Evolutionary conservation across 768 basidiomycete genomes (phyloP), one percentile per base, ranked within the genome.

Genomic region (Cyathus striatus): DNA sequence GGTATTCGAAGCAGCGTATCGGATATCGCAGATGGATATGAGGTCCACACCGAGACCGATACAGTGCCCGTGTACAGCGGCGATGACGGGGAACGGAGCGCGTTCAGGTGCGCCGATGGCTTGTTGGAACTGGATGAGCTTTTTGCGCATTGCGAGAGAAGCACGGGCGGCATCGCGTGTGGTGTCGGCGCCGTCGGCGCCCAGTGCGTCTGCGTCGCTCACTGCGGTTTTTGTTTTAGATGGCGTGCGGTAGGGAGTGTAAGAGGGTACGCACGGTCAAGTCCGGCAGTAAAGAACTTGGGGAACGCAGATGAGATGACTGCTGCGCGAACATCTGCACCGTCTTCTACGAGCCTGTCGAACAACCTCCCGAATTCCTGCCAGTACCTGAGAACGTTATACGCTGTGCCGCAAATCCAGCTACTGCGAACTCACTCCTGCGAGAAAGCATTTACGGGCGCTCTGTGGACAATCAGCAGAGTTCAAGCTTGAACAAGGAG

Each of bases 1-100:
- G 0, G 78, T 56, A 48, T 84, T 71, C 0, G 75, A 68, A 0
- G 89, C 76, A 2, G 86, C 80, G 47, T 79, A 82, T 0, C 92
- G 76, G 7, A 96, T 74, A 57, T 95, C 93, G 58, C 90, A 90
- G 0, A 84, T 64, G 3, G 66, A 65, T 4, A 84, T 72, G 33
- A 93, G 69, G 60, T 96, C 92, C 7, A 94, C 69, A 0, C 84
- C 87, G 0, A 94, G 72, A 0, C 92, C 92, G 30, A 88, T 58
- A 6, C 79, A 78, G 9, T 78, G 60, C 0, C 91, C 92, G 51
- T 91, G 84, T 0, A 87, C 65, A 0, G 92, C 91, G 0, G 69
- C 86, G 33, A 96, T 86, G 43, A 95, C 87, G 0, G 93, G 92
- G 56, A 86, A 82, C 0, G 73, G 72, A 43, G 82, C 83, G 9